phyloP scores from a whole-genome alignment of 371 early-diverging fungal genomes.

The Mucor racemosus region DNA sequence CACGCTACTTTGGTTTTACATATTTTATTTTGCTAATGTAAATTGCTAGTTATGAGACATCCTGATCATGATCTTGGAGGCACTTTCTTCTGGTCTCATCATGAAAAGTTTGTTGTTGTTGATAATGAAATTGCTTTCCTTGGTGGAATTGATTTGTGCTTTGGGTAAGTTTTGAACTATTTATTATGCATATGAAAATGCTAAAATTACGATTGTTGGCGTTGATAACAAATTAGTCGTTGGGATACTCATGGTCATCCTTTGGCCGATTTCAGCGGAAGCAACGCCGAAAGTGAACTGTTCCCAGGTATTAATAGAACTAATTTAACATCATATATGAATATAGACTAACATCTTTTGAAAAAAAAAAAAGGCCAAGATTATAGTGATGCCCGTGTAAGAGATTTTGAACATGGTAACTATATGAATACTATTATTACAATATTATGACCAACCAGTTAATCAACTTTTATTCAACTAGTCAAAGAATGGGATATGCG shows the following conservation, averaged over 20 bases:
- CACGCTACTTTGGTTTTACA: background rate
- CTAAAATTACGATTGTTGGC: background rate
- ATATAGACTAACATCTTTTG: slow-evolving; percentile 17
- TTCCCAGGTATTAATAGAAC: slow-evolving; percentile 40
- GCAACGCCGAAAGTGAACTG: slow-evolving; percentile 38
- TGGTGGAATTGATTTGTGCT: slow-evolving; percentile 94
- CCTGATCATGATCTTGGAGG: slow-evolving; percentile 81
- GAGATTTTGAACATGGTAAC: slow-evolving; percentile 83
- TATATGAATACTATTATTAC: background rate
- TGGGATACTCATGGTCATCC: slow-evolving; percentile 87
- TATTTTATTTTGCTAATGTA: too few relatives aligned
- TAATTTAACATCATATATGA: background rate
- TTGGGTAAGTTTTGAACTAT: slow-evolving; percentile 57
- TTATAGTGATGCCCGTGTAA: slow-evolving; percentile 90
- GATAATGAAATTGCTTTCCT: slow-evolving; percentile 89
- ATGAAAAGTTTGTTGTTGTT: slow-evolving; percentile 73
- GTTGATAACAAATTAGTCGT: slow-evolving; percentile 54
- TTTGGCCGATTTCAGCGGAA: slow-evolving; percentile 66
- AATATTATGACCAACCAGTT: background rate
- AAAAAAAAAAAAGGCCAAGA: slow-evolving; percentile 69
- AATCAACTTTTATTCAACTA: slow-evolving; percentile 10
- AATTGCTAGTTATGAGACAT: slow-evolving; percentile 72
- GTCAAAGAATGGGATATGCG: slow-evolving; percentile 67
- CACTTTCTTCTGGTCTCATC: slow-evolving; percentile 85
- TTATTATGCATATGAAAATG: background rate